Evolutionary conservation across 2,329 filamentous ascomycete species (phyloP), one percentile per base, ranked within the genome.

Genomic region (Elsinoe ampelina): DNA sequence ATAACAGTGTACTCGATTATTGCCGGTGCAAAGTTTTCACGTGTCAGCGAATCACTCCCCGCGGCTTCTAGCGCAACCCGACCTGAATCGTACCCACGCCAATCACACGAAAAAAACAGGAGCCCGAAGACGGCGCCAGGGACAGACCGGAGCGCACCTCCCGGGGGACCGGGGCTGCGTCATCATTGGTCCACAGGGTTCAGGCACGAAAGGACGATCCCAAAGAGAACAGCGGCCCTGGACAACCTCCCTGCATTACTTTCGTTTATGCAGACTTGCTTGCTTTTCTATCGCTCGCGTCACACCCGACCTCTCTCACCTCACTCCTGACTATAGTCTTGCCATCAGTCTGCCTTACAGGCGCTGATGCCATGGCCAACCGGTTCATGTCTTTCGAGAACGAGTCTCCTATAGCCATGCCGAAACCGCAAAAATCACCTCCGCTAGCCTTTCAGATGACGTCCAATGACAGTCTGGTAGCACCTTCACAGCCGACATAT

Each of bases 371-470:
- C 17, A 52, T 52, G 34, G 34, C 13, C 48, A 20, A n/a, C 13
- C 48, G 32, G 10, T 17, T 39, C 34, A 36, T n/a, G 19, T 45
- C 34, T 50, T 34, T 32, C 36, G 55, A 57, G 17, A 57, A 26
- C 36, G 55, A 57, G 8, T 34, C 48, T n/a, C 38, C 56, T 22
- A 43, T 43, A 5, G 35, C 39, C 22, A 41, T 43, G 47, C 54
- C 51, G 12, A 57, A 55, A 10, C 61, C 59, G 10, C 59, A 65
- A 19, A 70, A 69, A 58, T 68, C 65, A 36, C 68, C 68, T 15
- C 68, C 68, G 2, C 61, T 70, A 30, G 68, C 68, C 42, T 71
- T 71, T 58, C 63, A 64, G 17, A 62, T 52, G 17, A 68, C 68
- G 2, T 61, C 68, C 34, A 70, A 70, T 63, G 68, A 71, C 60